Conservation (phyloP, 2,329 filamentous ascomycete genomes). For the Clarireedia hainanense region DNA sequence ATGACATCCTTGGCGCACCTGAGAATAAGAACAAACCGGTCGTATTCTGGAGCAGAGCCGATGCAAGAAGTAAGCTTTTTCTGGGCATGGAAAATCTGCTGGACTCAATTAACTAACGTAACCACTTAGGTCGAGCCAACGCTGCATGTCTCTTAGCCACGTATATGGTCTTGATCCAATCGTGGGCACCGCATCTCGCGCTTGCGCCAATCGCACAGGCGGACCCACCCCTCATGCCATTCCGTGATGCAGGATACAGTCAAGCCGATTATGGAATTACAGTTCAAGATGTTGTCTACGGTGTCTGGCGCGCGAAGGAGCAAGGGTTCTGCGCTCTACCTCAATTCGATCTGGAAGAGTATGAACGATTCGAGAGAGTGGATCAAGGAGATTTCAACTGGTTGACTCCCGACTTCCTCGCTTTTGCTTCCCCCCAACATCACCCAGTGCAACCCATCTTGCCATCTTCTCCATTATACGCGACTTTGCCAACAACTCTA, state of each 20-base stretch:
- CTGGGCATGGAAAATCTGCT: conserved; percentile 9
- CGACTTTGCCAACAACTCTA: conserved; percentile 67
- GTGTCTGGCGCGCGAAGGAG: conserved; percentile 98
- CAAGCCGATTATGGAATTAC: conserved; percentile 95
- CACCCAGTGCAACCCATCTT: conserved; percentile 66
- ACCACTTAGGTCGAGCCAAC: conserved; percentile 69
- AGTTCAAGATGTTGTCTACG: conserved; percentile 95
- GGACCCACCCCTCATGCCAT: conserved; percentile 96
- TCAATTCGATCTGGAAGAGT: conserved; percentile 94
- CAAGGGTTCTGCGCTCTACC: conserved; percentile 85
- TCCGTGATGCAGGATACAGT: conserved; percentile 95
- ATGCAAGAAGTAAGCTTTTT: conserved; percentile 69
- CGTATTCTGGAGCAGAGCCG: conserved; percentile 91
- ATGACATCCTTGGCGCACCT: conserved; percentile 86
- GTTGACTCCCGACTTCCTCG: conserved; percentile 90
- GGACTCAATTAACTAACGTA: conserved; percentile 21
- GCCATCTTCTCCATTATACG: conserved; percentile 64
- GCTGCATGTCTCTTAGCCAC: conserved; percentile 90
- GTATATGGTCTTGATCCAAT: conserved; percentile 98
- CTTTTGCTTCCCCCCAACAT: conserved; percentile 91
- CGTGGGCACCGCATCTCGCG: conserved; percentile 92
- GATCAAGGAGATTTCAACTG: conserved; percentile 99
- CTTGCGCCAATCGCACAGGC: conserved; percentile 93
- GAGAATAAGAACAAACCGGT: conserved; percentile 85
- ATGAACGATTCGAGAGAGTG: conserved; percentile 90